A percentile compares a stretch with the other conserved stretches of the same genome.
phyloP scores from a whole-genome alignment of 805 yeast species.

The Candida ulmi region DNA sequence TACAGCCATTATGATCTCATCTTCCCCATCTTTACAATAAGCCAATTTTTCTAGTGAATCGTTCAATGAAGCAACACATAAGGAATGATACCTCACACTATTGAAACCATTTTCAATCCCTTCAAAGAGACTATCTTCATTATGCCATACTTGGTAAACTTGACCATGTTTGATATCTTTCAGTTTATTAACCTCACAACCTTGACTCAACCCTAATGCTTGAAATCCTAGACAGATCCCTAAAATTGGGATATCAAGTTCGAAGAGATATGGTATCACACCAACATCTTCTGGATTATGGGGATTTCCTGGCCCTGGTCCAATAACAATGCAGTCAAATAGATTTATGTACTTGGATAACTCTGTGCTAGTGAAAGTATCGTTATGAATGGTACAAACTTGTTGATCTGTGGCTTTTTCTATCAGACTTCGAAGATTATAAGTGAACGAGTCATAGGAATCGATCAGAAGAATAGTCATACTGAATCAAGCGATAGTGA shows the following conservation, averaged over 20 bases:
- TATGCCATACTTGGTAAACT: constrained; percentile 38
- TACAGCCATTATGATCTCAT: constrained; percentile 71
- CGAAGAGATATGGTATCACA: constrained; percentile 54
- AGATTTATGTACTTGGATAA: constrained; percentile 38
- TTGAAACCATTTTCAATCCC: constrained; percentile 41
- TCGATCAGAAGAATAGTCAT: constrained; percentile 70
- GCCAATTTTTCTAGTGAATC: constrained; percentile 54
- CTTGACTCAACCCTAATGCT: constrained; percentile 60
- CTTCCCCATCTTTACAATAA: constrained; percentile 34
- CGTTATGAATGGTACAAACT: constrained; percentile 33
- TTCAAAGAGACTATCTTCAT: constrained; percentile 32
- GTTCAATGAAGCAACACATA: constrained; percentile 39
- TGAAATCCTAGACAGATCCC: constrained; percentile 97
- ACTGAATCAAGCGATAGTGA: too few species aligned
- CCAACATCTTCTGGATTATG: constrained; percentile 59
- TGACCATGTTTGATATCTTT: constrained; percentile 80
- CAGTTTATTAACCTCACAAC: constrained; percentile 49
- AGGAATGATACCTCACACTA: constrained; percentile 87
- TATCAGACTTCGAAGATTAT: constrained; percentile 64
- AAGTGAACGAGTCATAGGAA: constrained; percentile 94
- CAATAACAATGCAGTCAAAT: constrained; percentile 76
- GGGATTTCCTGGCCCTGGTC: constrained; percentile 98
- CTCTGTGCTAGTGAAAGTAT: constrained; percentile 28
- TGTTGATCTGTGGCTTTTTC: constrained; percentile 39
- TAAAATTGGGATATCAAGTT: constrained; percentile 53